phyloP scores from a whole-genome alignment of 192 early-diverging fungal species.

The Neocallimastix lanati region DNA sequence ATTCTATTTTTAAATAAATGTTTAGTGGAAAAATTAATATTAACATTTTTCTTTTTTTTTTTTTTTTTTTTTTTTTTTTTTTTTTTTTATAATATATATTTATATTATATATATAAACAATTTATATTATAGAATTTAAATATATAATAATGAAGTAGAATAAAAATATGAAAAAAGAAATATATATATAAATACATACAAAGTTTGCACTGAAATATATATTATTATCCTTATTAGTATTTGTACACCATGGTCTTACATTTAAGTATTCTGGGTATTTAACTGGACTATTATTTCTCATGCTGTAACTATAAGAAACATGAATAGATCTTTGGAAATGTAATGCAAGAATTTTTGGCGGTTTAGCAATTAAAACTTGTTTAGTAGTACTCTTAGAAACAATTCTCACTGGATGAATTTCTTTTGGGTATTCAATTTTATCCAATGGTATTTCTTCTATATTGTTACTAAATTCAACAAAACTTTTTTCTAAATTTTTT shows the following conservation, averaged over 20 bases:
- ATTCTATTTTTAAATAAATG: too few species aligned
- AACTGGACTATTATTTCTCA: slow-evolving; percentile 65
- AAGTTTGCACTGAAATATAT: slow-evolving; percentile 10
- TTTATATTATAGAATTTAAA: too few species aligned
- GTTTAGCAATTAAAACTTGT: slow-evolving; percentile 69
- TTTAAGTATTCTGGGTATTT: slow-evolving; percentile 52
- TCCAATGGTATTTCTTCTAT: background rate
- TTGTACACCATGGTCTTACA: slow-evolving; percentile 56
- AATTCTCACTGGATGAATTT: background rate
- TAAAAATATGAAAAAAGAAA: too few species aligned
- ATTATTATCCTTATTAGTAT: slow-evolving; percentile 33
- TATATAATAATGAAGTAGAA: too few species aligned
- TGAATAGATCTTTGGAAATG: slow-evolving; percentile 75
- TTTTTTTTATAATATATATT: too few species aligned
- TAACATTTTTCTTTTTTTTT: too few species aligned
- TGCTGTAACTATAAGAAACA: slow-evolving; percentile 37
- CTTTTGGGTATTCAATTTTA: background rate
- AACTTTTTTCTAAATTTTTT: background rate
- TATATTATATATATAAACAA: too few species aligned
- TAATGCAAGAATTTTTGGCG: slow-evolving; percentile 60
- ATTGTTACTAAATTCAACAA: background rate
- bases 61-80: too few species aligned
- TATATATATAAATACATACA: background rate
- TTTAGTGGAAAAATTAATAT: too few species aligned
- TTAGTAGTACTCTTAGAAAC: slow-evolving; percentile 28